Conservation (phyloP, 192 early-diverging fungal genomes). For the Umbelopsis vinacea region DNA sequence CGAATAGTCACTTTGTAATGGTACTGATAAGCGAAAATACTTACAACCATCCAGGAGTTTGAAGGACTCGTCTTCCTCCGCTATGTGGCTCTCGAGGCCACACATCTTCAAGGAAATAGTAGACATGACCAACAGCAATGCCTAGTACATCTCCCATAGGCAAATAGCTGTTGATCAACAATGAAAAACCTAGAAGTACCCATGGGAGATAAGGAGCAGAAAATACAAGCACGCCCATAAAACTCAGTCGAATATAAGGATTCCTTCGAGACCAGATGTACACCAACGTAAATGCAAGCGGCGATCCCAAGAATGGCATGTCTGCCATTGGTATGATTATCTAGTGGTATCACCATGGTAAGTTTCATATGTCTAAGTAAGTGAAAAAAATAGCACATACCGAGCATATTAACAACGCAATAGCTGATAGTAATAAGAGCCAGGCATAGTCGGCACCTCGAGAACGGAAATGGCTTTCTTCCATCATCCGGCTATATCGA, state of each 20-base stretch:
- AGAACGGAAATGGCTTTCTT: constrained; percentile 91
- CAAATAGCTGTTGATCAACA: constrained; percentile 75
- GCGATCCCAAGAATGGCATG: constrained; percentile 81
- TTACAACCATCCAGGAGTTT: constrained; percentile 61
- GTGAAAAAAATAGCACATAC: constrained; percentile 16
- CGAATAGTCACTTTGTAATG: not conserved
- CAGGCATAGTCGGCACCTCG: constrained; percentile 93
- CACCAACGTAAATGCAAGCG: constrained; percentile 84
- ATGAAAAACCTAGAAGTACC: constrained; percentile 86
- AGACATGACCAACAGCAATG: constrained; percentile 88
- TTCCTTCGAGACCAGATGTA: constrained; percentile 98
- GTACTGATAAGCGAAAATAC: not conserved
- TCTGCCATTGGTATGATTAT: constrained; percentile 48
- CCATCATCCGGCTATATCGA: constrained; percentile 89
- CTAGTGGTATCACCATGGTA: constrained; percentile 24
- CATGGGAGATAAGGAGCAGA: constrained; percentile 92
- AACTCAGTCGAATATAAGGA: constrained; percentile 84
- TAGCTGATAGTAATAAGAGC: constrained; percentile 76
- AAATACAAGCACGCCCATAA: constrained; percentile 91
- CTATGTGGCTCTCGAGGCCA: constrained; percentile 79
- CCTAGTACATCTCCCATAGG: constrained; percentile 84
- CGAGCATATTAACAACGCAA: constrained; percentile 37
- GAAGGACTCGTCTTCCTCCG: constrained; percentile 55
- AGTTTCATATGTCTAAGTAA: not conserved
- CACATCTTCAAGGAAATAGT: constrained; percentile 95